Base-by-base conservation (phyloP, 768 basidiomycete genomes). In the Boletus rex-veris region DNA sequence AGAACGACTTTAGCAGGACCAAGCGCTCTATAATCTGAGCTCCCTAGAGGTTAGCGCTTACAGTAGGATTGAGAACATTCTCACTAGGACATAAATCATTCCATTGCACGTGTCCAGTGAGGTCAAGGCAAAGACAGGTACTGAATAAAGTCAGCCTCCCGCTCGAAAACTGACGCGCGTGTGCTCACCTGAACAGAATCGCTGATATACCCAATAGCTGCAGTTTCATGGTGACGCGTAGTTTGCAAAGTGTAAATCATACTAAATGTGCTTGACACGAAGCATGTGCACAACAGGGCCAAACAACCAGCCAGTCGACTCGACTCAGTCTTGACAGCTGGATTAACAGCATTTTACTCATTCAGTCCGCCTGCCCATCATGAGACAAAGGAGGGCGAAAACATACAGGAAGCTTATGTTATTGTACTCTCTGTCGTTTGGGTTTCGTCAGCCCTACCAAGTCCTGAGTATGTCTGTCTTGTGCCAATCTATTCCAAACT, bases 351-450 rank as follows among this genome's bases (percentile, higher is more conserved):
- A n/a, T n/a, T n/a, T n/a, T n/a, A n/a, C n/a, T n/a, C n/a, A n/a
- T n/a, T n/a, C n/a, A n/a, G 3, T 21, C 12, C 35, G 35, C 14
- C 4, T 0, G 39, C 19, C 38, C 53, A 69, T 61, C 36, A 99
- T 99, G 97, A 80, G 94, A 51, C 92, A 97, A 74, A 97, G 92
- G 74, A 81, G 97, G 68, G 92, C 94, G 26, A 99, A 99, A 72
- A 82, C 86, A 1, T 98, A 98, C 73, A 83, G 88, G 60, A 93
- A 93, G 68, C 88, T 96, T 49, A 98, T 99, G 95, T 80, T 84
- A 15, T 74, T 95, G 45, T 98, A 98, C 68, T 82, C 79, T 56
- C 80, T 88, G 69, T 79, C 86, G 3, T 98, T 98, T 70, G 89
- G 89, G 7, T 98, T 98, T 71, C 77, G 93, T 42, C 85, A 93